Evolutionary conservation across 2,329 filamentous ascomycete genomes (phyloP).

Genomic region (Alternaria brassicae): DNA sequence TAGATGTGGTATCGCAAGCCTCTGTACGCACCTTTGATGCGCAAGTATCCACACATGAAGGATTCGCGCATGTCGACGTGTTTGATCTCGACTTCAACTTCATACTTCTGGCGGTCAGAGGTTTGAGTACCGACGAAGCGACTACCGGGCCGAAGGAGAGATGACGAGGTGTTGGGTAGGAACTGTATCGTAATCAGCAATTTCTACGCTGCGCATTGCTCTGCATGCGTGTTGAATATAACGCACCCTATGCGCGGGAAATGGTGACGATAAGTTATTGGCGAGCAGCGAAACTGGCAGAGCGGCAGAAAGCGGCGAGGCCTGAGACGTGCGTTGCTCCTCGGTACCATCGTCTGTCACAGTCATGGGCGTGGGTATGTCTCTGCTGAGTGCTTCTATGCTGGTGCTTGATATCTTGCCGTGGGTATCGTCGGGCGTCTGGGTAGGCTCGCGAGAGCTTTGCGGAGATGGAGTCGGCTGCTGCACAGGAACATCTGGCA

Average conservation of each 20-base stretch:
- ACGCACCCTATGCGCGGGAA: slow-evolving; percentile 46
- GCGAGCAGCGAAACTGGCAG: slow-evolving; percentile 33
- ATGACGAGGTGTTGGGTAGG: slow-evolving; percentile 80
- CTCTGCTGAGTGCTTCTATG: slow-evolving; percentile 45
- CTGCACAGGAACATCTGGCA: slow-evolving; percentile 33
- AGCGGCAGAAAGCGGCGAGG: slow-evolving; percentile 42
- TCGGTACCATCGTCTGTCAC: slow-evolving; percentile 45
- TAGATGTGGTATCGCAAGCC: neutral
- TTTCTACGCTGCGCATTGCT: neutral
- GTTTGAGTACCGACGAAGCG: slow-evolving; percentile 90
- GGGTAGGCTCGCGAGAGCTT: slow-evolving; percentile 29
- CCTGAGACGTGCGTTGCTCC: slow-evolving; percentile 45
- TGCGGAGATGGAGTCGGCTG: slow-evolving; percentile 48
- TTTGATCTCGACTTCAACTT: slow-evolving; percentile 96
- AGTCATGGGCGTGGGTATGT: slow-evolving; percentile 50
- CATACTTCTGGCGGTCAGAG: slow-evolving; percentile 90
- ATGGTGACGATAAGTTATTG: slow-evolving; percentile 42
- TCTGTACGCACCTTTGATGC: slow-evolving; percentile 78
- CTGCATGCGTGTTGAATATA: neutral
- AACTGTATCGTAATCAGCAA: slow-evolving; percentile 59
- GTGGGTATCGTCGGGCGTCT: slow-evolving; percentile 29
- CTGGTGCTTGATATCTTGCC: slow-evolving; percentile 41
- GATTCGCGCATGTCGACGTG: slow-evolving; percentile 94
- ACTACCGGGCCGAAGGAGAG: slow-evolving; percentile 84
- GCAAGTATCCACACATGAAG: slow-evolving; percentile 91